Percentiles rank a stretch among this genome's conserved stretches.
Evolutionary conservation across 2,329 filamentous ascomycete species (phyloP).

Genomic region (Pestalotiopsis sp.): DNA sequence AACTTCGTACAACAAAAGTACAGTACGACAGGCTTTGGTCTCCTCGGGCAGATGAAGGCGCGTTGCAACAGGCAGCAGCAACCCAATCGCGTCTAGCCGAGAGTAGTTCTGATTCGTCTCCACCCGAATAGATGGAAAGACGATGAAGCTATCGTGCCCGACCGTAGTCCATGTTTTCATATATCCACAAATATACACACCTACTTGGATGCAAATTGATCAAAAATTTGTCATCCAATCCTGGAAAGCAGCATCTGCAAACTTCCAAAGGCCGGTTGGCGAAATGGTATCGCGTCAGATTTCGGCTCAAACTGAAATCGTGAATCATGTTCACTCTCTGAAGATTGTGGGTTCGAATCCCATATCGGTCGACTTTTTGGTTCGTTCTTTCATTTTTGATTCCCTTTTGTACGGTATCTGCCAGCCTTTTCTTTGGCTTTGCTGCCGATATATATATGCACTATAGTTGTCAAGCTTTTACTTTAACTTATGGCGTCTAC

Average conservation of each 20-base stretch:
- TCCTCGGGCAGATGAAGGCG: too few species aligned
- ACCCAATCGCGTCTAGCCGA: too few species aligned
- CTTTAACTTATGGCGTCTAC: too few species aligned
- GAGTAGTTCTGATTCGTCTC: too few species aligned
- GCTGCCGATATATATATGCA: too few species aligned
- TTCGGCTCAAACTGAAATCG: background rate
- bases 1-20: too few species aligned
- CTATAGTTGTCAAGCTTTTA: too few species aligned
- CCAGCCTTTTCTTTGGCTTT: too few species aligned
- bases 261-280: slow-evolving; percentile 7
- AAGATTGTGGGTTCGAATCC: slow-evolving; percentile 14
- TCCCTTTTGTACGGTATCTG: too few species aligned
- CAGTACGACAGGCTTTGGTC: too few species aligned
- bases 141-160: background rate
- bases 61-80: too few species aligned
- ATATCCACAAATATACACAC: background rate
- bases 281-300: slow-evolving; percentile 15
- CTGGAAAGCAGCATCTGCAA: background rate
- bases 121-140: background rate
- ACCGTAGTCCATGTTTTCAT: background rate
- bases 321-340: background rate
- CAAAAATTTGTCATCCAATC: too few species aligned
- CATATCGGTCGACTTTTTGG: slow-evolving; percentile 11
- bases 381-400: background rate
- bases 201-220: background rate